These are phyloP conservation scores for Fraxinus platypoda DNA, from an alignment of 305 asterid genomes.

Conservation along the genomic window DNA sequence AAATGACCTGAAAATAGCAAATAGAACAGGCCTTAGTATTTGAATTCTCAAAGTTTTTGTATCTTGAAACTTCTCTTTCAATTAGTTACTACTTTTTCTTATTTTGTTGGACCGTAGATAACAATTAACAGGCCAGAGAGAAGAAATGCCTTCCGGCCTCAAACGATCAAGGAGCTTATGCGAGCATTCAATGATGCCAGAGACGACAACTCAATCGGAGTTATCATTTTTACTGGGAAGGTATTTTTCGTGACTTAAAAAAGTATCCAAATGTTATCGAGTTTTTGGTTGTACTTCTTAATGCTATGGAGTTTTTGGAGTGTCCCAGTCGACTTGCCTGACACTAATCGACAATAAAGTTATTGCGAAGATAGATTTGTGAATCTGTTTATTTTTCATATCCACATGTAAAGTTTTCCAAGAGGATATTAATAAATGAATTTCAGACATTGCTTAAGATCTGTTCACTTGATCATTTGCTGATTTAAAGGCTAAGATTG, in stretches of 20 bases:
- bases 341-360: not conserved
- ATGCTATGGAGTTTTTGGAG: not conserved
- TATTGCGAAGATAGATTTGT: not conserved
- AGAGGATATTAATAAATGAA: not conserved
- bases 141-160: conserved; percentile 90
- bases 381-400: not conserved
- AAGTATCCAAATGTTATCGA: not conserved
- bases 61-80: not conserved
- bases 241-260: conserved; percentile 27
- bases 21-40: too few species aligned
- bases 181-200: conserved; percentile 88
- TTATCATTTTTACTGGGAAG: conserved; percentile 87
- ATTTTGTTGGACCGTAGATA: conserved; percentile 36
- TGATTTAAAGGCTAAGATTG: not conserved
- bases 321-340: not conserved
- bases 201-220: conserved; percentile 79
- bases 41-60: not conserved
- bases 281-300: too few species aligned
- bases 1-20: too few species aligned
- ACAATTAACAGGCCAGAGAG: conserved; percentile 91
- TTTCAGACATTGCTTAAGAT: not conserved
- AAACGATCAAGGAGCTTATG: conserved; percentile 86
- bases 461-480: not conserved
- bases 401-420: not conserved
- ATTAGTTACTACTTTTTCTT: not conserved